Base-by-base conservation (phyloP, 2,329 filamentous ascomycete genomes). In the Colletotrichum nymphaeae region DNA sequence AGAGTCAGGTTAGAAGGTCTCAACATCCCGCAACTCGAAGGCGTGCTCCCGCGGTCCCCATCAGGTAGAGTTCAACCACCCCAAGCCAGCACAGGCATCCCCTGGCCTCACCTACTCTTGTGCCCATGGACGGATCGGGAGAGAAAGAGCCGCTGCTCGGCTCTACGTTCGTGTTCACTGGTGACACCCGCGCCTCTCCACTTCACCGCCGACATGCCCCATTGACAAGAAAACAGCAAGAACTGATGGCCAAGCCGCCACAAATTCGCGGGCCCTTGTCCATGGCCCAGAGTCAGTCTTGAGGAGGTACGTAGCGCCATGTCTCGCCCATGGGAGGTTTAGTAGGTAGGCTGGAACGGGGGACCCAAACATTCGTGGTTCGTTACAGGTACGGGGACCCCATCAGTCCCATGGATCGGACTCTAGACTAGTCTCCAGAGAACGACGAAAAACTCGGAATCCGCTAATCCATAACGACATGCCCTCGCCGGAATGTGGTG, bases 1-100 rank as follows among this genome's bases (percentile, higher is more conserved):
- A 14, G 14, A 42, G 4, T 42, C 37, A 19, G 16, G 37, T 42
- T 42, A 19, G 37, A 6, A 46, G 16, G 32, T 65, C 63, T 46
- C 52, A 57, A 57, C 63, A 65, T 57, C 52, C 52, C 35, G 32
- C 52, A 56, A 56, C 49, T 42, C 24, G 52, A 65, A 65, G 63
- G 63, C 63, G 32, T 57, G 52, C n/a, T 65, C 3, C 42, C 42
- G 37, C 24, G 24, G 32, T 46, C 52, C 53, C 52, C 63, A 24
- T 32, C 28, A 57, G 12, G 37, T 67, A 67, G 55, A 59, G 46
- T 35, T 63, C 30, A 32, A 46, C 22, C 26, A 30, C 26, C 26
- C 26, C 26, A 30, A 60, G 24, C n/a, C 9, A 22, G 4, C n/a
- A 16, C 46, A 67, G 56, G 42, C 30, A 35, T 49, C 14, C 22